Conservation (phyloP, 208 protist species). For the Wallacemonas collosoma region DNA sequence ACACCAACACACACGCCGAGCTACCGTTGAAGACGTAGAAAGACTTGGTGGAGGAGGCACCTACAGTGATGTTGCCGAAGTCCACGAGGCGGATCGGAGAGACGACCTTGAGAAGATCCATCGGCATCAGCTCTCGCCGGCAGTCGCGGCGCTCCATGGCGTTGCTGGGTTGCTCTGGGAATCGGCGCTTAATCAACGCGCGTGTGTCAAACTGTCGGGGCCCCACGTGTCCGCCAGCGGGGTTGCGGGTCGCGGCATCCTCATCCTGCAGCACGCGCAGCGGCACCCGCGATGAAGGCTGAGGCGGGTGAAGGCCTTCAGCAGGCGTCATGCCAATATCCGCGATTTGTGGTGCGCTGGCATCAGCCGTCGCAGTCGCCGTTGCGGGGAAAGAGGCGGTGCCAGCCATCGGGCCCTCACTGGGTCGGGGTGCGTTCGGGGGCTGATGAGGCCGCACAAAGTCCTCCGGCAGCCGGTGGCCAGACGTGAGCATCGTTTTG, state of each 20-base stretch:
- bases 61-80: conserved; percentile 91
- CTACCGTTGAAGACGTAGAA: conserved; percentile 94
- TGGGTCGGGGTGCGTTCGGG: conserved; percentile 13
- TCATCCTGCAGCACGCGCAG: conserved; percentile 25
- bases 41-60: conserved; percentile 63
- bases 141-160: conserved; percentile 91
- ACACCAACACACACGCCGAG: conserved; percentile 63
- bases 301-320: conserved; percentile 68
- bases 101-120: conserved; percentile 83
- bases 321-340: conserved; percentile 90
- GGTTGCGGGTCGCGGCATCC: conserved; percentile 24
- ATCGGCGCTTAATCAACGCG: conserved; percentile 85
- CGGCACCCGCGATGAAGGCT: conserved; percentile 36
- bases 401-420: conserved; percentile 23
- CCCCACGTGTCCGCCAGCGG: conserved; percentile 39
- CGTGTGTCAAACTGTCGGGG: conserved; percentile 74
- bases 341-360: conserved; percentile 27
- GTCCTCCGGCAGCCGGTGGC: conserved; percentile 60
- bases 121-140: conserved; percentile 82
- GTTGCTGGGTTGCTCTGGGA: conserved; percentile 70
- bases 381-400: not conserved
- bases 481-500: not conserved
- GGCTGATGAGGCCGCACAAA: conserved; percentile 35
- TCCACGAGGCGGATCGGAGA: conserved; percentile 85
- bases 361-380: not conserved